Conservation (phyloP, 2,329 filamentous ascomycete species). For the Hypoxylon sp. region DNA sequence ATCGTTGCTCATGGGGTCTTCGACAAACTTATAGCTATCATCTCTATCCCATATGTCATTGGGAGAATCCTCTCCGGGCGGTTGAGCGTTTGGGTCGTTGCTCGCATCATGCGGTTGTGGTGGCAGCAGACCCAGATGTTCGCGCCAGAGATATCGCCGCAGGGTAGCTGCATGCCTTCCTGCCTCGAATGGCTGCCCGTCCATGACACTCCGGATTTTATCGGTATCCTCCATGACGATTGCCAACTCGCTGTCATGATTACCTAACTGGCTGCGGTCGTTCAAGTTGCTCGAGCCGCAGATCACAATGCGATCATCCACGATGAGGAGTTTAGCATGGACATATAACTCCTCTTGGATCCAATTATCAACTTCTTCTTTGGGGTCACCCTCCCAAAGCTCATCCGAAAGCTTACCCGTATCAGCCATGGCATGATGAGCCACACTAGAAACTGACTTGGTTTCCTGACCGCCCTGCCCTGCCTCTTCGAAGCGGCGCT, state of each 20-base stretch:
- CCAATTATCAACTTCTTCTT: slow-evolving; percentile 88
- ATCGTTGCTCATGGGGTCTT: slow-evolving; percentile 78
- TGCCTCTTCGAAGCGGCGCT: slow-evolving; percentile 68
- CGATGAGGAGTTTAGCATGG: slow-evolving; percentile 91
- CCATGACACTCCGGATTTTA: slow-evolving; percentile 80
- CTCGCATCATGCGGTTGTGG: slow-evolving; percentile 78
- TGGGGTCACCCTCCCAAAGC: slow-evolving; percentile 80
- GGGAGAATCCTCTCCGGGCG: slow-evolving; percentile 75
- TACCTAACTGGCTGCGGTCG: slow-evolving; percentile 88
- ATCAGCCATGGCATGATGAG: slow-evolving; percentile 85
- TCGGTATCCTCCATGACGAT: slow-evolving; percentile 91
- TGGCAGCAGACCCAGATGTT: slow-evolving; percentile 86
- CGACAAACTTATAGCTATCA: slow-evolving; percentile 75
- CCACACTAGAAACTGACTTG: slow-evolving; percentile 68
- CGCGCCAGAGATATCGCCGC: slow-evolving; percentile 87
- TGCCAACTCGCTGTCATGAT: slow-evolving; percentile 91
- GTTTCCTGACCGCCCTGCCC: slow-evolving; percentile 56
- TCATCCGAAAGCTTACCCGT: slow-evolving; percentile 76
- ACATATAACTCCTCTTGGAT: slow-evolving; percentile 97
- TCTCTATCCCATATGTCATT: slow-evolving; percentile 75
- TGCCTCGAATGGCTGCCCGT: slow-evolving; percentile 81
- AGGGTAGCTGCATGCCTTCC: slow-evolving; percentile 87
- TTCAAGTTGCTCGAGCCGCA: slow-evolving; percentile 94
- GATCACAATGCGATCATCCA: slow-evolving; percentile 87
- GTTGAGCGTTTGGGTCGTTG: slow-evolving; percentile 80